Percentiles rank a stretch among this genome's conserved stretches.
Conservation (phyloP, 2,329 filamentous ascomycete species). For the Decorospora gaudefroyi region DNA sequence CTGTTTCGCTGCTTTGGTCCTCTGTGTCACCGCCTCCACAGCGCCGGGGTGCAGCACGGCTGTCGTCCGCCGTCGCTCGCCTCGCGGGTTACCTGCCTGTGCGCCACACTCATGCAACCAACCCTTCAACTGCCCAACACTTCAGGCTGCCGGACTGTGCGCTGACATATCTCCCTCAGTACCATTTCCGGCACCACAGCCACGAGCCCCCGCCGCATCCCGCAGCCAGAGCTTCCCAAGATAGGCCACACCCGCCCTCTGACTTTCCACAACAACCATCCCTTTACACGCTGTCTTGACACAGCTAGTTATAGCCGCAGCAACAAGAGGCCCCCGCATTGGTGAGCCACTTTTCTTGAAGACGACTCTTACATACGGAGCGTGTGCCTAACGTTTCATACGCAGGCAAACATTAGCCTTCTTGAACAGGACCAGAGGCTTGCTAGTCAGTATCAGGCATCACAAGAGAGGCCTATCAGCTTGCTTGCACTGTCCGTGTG, state of each 20-base stretch:
- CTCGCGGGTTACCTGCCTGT: slow-evolving; percentile 37
- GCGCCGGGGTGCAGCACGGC: slow-evolving; percentile 37
- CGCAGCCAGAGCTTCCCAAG: slow-evolving; percentile 24
- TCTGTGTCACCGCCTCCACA: slow-evolving; percentile 41
- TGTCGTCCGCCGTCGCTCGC: slow-evolving; percentile 43
- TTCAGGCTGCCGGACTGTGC: slow-evolving; percentile 27
- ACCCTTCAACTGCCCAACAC: slow-evolving; percentile 34
- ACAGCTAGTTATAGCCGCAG: slow-evolving; percentile 19
- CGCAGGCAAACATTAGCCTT: slow-evolving; percentile 40
- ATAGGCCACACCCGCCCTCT: slow-evolving; percentile 29
- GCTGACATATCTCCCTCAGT: slow-evolving; percentile 38
- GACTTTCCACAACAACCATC: slow-evolving; percentile 26
- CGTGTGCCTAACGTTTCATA: slow-evolving; percentile 36
- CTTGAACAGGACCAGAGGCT: slow-evolving; percentile 32
- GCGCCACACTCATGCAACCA: slow-evolving; percentile 46
- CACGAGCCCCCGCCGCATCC: slow-evolving; percentile 32
- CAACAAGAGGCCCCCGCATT: slow-evolving; percentile 20
- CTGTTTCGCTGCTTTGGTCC: slow-evolving; percentile 41
- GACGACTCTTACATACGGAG: slow-evolving; percentile 20
- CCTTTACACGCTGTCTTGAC: slow-evolving; percentile 26
- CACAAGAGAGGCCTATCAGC: slow-evolving; percentile 36
- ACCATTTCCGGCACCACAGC: slow-evolving; percentile 27
- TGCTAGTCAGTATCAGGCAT: slow-evolving; percentile 38
- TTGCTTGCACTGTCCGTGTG: slow-evolving; percentile 45
- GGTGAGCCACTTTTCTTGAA: slow-evolving; percentile 33